phyloP scores from a whole-genome alignment of 805 yeast genomes.

The Ogataea trehalophila region DNA sequence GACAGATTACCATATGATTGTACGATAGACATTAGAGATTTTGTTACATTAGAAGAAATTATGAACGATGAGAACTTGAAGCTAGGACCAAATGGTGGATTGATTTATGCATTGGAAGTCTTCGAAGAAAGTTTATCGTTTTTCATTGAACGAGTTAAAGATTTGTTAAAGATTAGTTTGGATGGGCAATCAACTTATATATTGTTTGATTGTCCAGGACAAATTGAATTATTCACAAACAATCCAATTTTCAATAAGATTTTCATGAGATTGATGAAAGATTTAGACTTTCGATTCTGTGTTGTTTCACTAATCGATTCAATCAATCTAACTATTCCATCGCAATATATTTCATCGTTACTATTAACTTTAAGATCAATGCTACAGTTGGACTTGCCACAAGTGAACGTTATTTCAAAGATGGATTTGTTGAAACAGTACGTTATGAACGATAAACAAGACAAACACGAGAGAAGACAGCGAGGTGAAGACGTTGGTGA shows the following conservation, averaged over 20 bases:
- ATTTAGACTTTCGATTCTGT: constrained; percentile 65
- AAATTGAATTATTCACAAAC: constrained; percentile 90
- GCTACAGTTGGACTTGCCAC: constrained; percentile 92
- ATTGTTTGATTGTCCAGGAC: constrained; percentile 92
- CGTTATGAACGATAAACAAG: constrained; percentile 24
- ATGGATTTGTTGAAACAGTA: constrained; percentile 72
- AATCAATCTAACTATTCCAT: constrained; percentile 74
- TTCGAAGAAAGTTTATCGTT: constrained; percentile 53
- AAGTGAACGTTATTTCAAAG: constrained; percentile 86
- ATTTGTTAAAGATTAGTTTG: constrained; percentile 39
- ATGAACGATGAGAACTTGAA: constrained; percentile 47
- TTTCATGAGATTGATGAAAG: constrained; percentile 58
- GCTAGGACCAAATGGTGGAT: constrained; percentile 76
- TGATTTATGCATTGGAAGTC: constrained; percentile 79
- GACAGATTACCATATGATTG: constrained; percentile 51
- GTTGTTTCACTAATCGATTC: constrained; percentile 88
- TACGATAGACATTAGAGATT: constrained; percentile 53
- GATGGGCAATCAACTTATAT: constrained; percentile 54
- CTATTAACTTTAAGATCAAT: constrained; percentile 81
- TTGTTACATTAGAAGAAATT: constrained; percentile 51
- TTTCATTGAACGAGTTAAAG: constrained; percentile 51
- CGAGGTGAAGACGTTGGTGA: constrained; percentile 9
- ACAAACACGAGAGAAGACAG: constrained; percentile 15
- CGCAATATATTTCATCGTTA: constrained; percentile 80
- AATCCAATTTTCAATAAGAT: constrained; percentile 69